Evolutionary conservation across 1,139 yeast species (phyloP), one percentile per base, ranked within the genome.

Genomic region (Meyerozyma smithsonii): DNA sequence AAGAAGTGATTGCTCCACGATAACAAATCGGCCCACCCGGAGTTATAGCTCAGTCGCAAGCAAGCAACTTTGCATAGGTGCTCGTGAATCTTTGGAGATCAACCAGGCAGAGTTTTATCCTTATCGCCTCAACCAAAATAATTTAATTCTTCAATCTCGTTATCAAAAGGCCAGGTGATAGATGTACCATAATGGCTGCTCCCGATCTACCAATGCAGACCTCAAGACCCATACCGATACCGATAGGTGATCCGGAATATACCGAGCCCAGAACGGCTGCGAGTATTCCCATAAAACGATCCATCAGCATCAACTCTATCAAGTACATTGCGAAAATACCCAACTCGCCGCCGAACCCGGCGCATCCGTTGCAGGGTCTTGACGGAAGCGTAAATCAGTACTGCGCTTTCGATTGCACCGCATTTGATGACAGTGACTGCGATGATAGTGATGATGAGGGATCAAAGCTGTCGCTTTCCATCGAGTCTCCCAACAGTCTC

Each of bases 271-370:
- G 15, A 12, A 5, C 15, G 15, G 17, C 16, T 4, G 30, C 17
- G 5, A 26, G 12, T n/a, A 5, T 30, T 8, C 21, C 34, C 1
- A 14, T 34, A 7, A 34, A 34, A 11, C 36, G 36, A 5, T 21
- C 28, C 6, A 23, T 34, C 8, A 34, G 36, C 25, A 34, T 34
- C 28, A 34, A 16, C 12, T 15, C 23, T 19, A 34, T 34, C 36
- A 34, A 34, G 20, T 15, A 30, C 20, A 30, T 10, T 11, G 10
- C 20, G 3, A 26, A 15, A 14, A 26, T 26, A n/a, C 7, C 30
- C 1, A 10, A 12, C 5, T 12, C 30, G 8, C 17, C 11, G 8
- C 16, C 24, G 11, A 18, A 18, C 35, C 25, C 25, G 10, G 5
- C 15, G 4, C 36, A 21, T 14, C 24, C 24, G 8, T 34, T 24